Base-by-base conservation (phyloP, 2,329 filamentous ascomycete species). In the Aureobasidium sp. region DNA sequence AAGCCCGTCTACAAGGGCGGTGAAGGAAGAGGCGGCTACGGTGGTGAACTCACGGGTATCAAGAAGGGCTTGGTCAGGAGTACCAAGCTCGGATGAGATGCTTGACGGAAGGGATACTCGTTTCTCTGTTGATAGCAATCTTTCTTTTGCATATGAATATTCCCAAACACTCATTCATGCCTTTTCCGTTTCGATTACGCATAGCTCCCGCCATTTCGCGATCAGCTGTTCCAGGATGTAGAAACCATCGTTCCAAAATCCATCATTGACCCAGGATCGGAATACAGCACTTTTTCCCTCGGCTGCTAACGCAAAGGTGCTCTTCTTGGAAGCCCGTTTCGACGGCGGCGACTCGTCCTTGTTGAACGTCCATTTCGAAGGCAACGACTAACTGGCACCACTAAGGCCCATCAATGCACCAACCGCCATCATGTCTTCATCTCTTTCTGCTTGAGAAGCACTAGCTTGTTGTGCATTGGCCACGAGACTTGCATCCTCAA, bases 21-120 rank as follows among this genome's bases (percentile, higher is more conserved):
- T 63, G 86, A 95, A 77, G 85, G 89, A 67, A 84, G 84, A 70
- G 88, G 90, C 69, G 88, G 91, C 58, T 99, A 99, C 78, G 84
- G 84, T 65, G 94, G 94, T 77, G 94, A 97, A 74, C 77, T 88
- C 77, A 94, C 92, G 43, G 94, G 94, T 84, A 95, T 99, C 77
- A 97, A 96, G 81, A 89, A 87, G 67, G 88, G 89, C 21, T 76
- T 99, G 74, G 85, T 97, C 69, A 95, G 94, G 84, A 95, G 90
- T 81, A 83, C 89, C 70, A 97, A 94, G 80, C 79, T 99, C n/a
- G 49, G 49, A 53, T 35, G 53, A 57, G 35, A 27, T 29, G 27
- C 4, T 21, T 38, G 38, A 25, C 25, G 35, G n/a, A 55, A 38
- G 21, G 51, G 27, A 35, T 54, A 11, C 25, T 43, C n/a, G 27